Evolutionary conservation across 108 stramenopile genomes (phyloP), one percentile per base, ranked within the genome.

Genomic region (Schizochytrium sp.): DNA sequence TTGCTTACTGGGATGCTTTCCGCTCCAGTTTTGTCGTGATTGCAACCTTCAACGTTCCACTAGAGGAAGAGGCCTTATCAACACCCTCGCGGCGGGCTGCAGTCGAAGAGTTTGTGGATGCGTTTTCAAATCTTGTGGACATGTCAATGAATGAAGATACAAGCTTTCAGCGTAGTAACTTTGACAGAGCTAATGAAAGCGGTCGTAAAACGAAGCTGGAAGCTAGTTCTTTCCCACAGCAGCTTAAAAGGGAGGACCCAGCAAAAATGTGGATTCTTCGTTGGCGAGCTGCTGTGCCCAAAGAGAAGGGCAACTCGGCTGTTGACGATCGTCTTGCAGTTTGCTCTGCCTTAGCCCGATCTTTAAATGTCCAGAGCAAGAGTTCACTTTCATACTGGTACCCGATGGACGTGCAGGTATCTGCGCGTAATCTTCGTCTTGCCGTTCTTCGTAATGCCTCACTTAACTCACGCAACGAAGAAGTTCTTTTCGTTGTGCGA

Each of bases 111-210:
- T 83, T 83, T 42, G 76, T 55, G 10, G 76, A 83, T n/a, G 76
- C 76, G 38, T 83, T 83, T 83, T 49, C 76, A 1, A 55, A 7
- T 56, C 76, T 83, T 2, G 76, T 83, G 3, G 76, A 83, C 28
- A 83, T 83, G 76, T 83, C 76, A 55, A 83, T 83, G 76, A 53
- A 38, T 46, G 76, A 83, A 12, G 76, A 55, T 42, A 53, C 50
- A 5, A 7, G 45, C 2, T 38, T 2, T 1, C 10, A 0, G 12
- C 8, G 44, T 44, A 12, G 19, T 60, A n/a, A 17, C 59, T 17
- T n/a, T n/a, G 59, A 60, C 28, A 1, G 19, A n/a, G 59, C 17
- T n/a, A 17, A 2, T n/a, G 59, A 60, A 60, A n/a, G 59, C 64
- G 64, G 64, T 0, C 42, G 42, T 44, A 12, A 38, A 2, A 69